Conservation (phyloP, 768 basidiomycete genomes). For the Lentinula sp. region DNA sequence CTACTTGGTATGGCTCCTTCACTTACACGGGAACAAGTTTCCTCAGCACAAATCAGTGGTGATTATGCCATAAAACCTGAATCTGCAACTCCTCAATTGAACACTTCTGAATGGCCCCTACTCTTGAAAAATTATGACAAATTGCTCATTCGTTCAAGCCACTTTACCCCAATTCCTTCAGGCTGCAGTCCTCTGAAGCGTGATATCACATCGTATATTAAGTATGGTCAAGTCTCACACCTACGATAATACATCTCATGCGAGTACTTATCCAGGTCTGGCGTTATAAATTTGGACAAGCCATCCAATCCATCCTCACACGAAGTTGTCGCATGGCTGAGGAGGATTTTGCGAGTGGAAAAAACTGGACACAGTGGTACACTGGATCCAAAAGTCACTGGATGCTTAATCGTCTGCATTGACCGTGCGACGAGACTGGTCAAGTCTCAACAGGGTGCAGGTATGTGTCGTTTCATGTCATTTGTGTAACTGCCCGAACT, state of each 20-base stretch:
- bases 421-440: slow-evolving; percentile 97
- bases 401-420: slow-evolving; percentile 97
- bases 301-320: slow-evolving; percentile 99
- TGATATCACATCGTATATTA: slow-evolving; percentile 87
- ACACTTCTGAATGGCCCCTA: slow-evolving; percentile 97
- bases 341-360: slow-evolving; percentile 93
- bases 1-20: slow-evolving; percentile 35
- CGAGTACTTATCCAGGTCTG: slow-evolving; percentile 57
- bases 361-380: slow-evolving; percentile 99
- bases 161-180: slow-evolving; percentile 96
- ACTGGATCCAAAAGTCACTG: slow-evolving; percentile 98
- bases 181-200: slow-evolving; percentile 95
- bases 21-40: slow-evolving; percentile 63
- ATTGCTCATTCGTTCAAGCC: slow-evolving; percentile 86
- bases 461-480: slow-evolving; percentile 38
- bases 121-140: slow-evolving; percentile 99
- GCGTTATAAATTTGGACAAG: slow-evolving; percentile 99
- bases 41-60: slow-evolving; percentile 65
- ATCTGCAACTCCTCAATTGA: slow-evolving; percentile 63
- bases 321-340: slow-evolving; percentile 98
- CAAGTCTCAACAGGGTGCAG: slow-evolving; percentile 98
- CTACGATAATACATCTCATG: background rate
- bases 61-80: slow-evolving; percentile 85
- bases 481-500: background rate
- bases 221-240: slow-evolving; percentile 38